Conservation (phyloP, 768 basidiomycete species). For the Russula earlei region DNA sequence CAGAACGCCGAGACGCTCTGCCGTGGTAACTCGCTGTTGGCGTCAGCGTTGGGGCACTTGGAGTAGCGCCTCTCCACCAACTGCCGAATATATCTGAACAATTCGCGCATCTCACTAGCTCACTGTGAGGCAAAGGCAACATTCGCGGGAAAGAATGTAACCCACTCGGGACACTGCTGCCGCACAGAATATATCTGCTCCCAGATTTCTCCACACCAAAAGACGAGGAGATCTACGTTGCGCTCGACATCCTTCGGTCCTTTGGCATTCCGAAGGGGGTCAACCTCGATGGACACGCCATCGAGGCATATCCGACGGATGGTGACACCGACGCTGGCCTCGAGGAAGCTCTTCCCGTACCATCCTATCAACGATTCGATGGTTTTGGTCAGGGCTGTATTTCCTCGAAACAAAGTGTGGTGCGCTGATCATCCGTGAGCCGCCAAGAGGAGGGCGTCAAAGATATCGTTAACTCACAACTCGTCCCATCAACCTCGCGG, state of each 20-base stretch:
- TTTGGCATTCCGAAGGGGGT: conserved; percentile 60
- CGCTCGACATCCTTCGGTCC: conserved; percentile 51
- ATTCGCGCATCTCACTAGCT: conserved; percentile 56
- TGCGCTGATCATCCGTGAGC: conserved; percentile 40
- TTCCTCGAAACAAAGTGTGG: conserved; percentile 67
- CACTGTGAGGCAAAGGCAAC: conserved; percentile 14
- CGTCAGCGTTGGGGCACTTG: conserved; percentile 32
- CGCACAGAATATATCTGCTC: conserved; percentile 67
- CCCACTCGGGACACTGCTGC: conserved; percentile 66
- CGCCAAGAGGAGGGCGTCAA: background rate
- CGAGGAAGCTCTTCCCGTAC: conserved; percentile 73
- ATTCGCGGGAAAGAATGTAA: conserved; percentile 13
- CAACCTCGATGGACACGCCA: conserved; percentile 73
- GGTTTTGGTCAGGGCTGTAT: conserved; percentile 43
- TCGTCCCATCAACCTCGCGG: conserved; percentile 60
- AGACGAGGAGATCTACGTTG: conserved; percentile 57
- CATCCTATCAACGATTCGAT: conserved; percentile 75
- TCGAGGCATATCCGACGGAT: conserved; percentile 65
- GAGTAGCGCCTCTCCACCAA: conserved; percentile 62
- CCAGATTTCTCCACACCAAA: conserved; percentile 80
- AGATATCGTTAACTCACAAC: conserved; percentile 38
- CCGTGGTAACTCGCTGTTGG: conserved; percentile 51
- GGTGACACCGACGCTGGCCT: conserved; percentile 63
- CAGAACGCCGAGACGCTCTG: conserved; percentile 85
- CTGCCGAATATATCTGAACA: conserved; percentile 61